Base-by-base conservation (phyloP, 2,329 filamentous ascomycete species). In the Ophiosphaerella korrae region DNA sequence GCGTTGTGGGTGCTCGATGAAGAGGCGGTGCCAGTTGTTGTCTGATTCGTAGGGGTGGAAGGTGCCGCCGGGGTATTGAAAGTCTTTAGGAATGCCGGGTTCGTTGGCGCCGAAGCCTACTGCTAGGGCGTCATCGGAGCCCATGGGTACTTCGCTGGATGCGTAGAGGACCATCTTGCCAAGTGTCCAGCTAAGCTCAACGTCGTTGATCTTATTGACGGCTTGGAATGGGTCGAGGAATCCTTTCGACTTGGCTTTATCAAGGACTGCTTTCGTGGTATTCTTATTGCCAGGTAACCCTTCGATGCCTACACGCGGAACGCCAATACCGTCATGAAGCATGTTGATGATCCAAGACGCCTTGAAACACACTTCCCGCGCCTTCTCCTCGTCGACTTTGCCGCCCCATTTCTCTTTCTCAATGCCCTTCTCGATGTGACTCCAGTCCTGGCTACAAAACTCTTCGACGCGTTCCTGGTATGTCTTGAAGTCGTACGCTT, bases 281-380 rank as follows among this genome's bases (percentile, higher is more conserved):
- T 96, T 96, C 51, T 84, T 80, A 12, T 77, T 77, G 7, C 72
- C 69, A 8, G 75, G 70, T 0, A 81, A 79, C 16, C 84, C 78
- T 62, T 96, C 93, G 12, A 96, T 75, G 0, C 90, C 91, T 5
- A 94, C 80, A 43, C 92, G 84, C 5, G 95, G 95, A 44, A 99
- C 86, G 0, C 94, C 95, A 58, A 99, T 97, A 2, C 94, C 94
- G 56, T 97, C 90, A 66, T 99, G 93, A 3, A 99, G 81, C 67
- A 99, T 88, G 64, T 95, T 99, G 69, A 99, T 96, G 38, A 99
- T 80, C 94, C 95, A 99, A 5, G 91, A 94, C 0, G 94, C 92
- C 73, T 99, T 99, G 81, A 99, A 99, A 72, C 94, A 99, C 1
- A 96, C 89, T 68, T 96, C 87, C 58, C 88, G 84, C 5, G 92